Evolutionary conservation across 495 filamentous ascomycete species (phyloP).

Genomic region (Penicillium paxilli): DNA sequence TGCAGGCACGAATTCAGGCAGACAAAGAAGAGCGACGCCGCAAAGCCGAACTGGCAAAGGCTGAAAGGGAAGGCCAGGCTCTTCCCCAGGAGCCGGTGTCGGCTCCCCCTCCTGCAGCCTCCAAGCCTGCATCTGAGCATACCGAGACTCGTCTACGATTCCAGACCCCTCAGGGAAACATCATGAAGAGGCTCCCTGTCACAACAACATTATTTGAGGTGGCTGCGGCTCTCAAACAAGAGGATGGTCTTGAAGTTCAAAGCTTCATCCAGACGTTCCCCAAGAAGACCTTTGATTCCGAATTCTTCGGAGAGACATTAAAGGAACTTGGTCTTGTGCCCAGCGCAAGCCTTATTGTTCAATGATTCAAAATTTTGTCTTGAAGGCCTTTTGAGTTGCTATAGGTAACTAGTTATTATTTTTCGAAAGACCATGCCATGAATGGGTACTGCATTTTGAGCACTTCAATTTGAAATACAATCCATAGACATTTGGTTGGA

Average conservation of each 20-base stretch:
- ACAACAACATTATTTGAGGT: slow-evolving; percentile 95
- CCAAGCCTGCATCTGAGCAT: slow-evolving; percentile 63
- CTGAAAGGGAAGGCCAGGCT: slow-evolving; percentile 72
- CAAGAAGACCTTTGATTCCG: slow-evolving; percentile 72
- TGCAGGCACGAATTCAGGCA: slow-evolving; percentile 88
- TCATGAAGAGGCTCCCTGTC: slow-evolving; percentile 80
- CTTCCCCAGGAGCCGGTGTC: slow-evolving; percentile 46
- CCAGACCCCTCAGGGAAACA: slow-evolving; percentile 69
- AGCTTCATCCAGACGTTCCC: slow-evolving; percentile 88
- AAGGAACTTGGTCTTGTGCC: slow-evolving; percentile 91
- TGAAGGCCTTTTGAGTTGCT: background rate
- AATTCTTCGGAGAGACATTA: slow-evolving; percentile 86
- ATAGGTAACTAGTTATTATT: too few relatives aligned
- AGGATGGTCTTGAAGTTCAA: slow-evolving; percentile 62
- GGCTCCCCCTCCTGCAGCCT: slow-evolving; percentile 40
- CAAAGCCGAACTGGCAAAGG: slow-evolving; percentile 81
- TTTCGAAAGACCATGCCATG: too few relatives aligned
- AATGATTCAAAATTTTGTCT: slow-evolving; percentile 29
- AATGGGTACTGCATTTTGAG: background rate
- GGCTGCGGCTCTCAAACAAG: slow-evolving; percentile 65
- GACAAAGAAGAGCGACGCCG: slow-evolving; percentile 83
- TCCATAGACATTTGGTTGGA: too few relatives aligned
- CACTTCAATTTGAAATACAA: too few relatives aligned
- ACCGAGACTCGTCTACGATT: slow-evolving; percentile 81
- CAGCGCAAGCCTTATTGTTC: slow-evolving; percentile 81